These are phyloP conservation scores for Mollisia scopiformis DNA, from an alignment of 2,329 filamentous ascomycete genomes.

Conservation along the genomic window DNA sequence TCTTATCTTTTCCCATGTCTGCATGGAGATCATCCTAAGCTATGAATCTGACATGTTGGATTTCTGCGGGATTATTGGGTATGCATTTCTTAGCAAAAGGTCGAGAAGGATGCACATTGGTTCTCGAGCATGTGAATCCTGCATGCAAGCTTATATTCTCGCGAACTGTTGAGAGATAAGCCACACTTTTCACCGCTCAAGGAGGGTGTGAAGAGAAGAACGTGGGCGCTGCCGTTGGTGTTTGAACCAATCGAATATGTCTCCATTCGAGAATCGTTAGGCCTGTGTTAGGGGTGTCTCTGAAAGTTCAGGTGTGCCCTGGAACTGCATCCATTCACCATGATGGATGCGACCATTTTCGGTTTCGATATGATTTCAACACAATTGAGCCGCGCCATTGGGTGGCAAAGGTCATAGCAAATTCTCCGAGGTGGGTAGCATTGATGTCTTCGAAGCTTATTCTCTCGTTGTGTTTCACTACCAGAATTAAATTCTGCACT, in stretches of 20 bases:
- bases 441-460: not conserved
- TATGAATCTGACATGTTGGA: not conserved
- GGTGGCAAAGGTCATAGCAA: not conserved
- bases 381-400: not conserved
- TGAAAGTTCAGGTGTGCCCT: not conserved
- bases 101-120: not conserved
- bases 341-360: not conserved
- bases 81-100: not conserved
- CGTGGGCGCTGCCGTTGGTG: not conserved
- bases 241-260: not conserved
- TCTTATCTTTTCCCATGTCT: not conserved
- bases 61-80: not conserved
- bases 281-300: not conserved
- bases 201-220: not conserved
- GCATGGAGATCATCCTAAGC: not conserved
- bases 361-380: not conserved
- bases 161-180: conserved; percentile 1
- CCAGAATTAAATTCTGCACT: not conserved
- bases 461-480: not conserved
- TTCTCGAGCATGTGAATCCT: not conserved
- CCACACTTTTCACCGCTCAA: not conserved
- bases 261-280: not conserved
- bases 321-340: not conserved
- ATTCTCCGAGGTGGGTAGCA: not conserved
- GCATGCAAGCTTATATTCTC: not conserved